phyloP scores from a whole-genome alignment of 148 eudicot species.

The Camellia sinensis region DNA sequence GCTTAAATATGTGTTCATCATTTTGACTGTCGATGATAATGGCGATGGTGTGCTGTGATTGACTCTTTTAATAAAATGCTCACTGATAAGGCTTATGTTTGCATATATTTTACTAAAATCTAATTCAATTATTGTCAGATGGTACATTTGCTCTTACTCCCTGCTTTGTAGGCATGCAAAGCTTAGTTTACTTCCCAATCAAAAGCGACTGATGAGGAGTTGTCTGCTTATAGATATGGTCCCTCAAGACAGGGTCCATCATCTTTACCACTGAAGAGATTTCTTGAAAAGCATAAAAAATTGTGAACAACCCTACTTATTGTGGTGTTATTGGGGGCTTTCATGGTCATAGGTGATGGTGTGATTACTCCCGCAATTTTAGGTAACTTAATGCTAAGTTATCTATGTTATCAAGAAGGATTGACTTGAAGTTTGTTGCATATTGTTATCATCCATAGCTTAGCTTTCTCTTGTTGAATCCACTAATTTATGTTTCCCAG shows the following conservation, averaged over 20 bases:
- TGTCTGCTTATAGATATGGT: slow-evolving; percentile 78
- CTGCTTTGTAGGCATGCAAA: slow-evolving; percentile 93
- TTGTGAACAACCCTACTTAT: slow-evolving; percentile 59
- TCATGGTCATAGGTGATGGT: slow-evolving; percentile 98
- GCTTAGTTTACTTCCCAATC: slow-evolving; percentile 90
- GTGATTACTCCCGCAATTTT: slow-evolving; percentile 94
- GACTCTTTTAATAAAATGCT: neutral
- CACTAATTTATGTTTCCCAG: neutral
- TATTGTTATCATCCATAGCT: neutral
- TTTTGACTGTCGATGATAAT: slow-evolving; percentile 86
- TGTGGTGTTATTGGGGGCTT: slow-evolving; percentile 75
- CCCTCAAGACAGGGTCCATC: slow-evolving; percentile 35
- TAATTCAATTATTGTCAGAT: slow-evolving; percentile 41
- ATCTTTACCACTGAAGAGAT: slow-evolving; percentile 59
- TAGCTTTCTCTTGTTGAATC: neutral
- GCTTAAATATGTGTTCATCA: slow-evolving; percentile 77
- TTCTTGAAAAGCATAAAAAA: slow-evolving; percentile 78
- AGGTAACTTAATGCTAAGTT: slow-evolving; percentile 36
- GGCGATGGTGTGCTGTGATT: slow-evolving; percentile 70
- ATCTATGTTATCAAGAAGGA: neutral
- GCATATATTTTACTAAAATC: neutral
- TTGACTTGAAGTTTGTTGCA: neutral
- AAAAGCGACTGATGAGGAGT: slow-evolving; percentile 96
- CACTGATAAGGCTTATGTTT: neutral
- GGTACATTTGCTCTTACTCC: slow-evolving; percentile 95